Evolutionary conservation across 148 eudicot genomes (phyloP), one percentile per base, ranked within the genome.

Genomic region (Rhododendron griersonianum): DNA sequence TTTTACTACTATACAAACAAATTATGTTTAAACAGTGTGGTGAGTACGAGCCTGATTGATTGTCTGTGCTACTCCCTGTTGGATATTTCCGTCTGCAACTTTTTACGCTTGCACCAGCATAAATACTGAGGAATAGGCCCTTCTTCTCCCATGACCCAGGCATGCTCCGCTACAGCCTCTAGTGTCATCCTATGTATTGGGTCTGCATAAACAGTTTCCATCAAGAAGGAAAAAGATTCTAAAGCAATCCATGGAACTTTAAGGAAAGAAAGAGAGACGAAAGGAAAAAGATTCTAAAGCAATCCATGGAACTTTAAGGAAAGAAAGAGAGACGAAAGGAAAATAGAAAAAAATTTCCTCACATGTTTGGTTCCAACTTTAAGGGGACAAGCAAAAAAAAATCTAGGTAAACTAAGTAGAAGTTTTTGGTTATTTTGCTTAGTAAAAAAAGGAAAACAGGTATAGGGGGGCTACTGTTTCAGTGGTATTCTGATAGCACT

Each of bases 51-150:
- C 35, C 53, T 76, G 21, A 75, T 76, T 76, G 11, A 35, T 39
- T 51, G 65, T 78, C 85, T 47, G 6, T 78, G 85, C 63, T 59
- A 85, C 85, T 87, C 86, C 77, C 77, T 87, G 79, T 73, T 78
- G 48, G 61, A 53, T 78, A 41, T 86, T 35, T 83, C 80, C 47
- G 81, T 82, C 63, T 91, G 89, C 87, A 84, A 80, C 78, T 76
- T 88, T 39, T 82, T 90, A 50, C 87, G 90, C 86, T 95, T 91
- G 86, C 99, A 96, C 99, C 99, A 96, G 79, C 99, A 96, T 55
- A 86, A 79, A 87, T 91, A 93, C 48, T 87, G 92, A 37, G 96
- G 96, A 74, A 95, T 87, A 14, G 92, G 95, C 61, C 96, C 96
- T 14, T 91, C 92, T 87, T 94, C 95, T 81, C 93, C 94, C 78